Evolutionary conservation across 805 yeast genomes (phyloP).

Genomic region (Saccharomycopsis oosterbeekiorum): DNA sequence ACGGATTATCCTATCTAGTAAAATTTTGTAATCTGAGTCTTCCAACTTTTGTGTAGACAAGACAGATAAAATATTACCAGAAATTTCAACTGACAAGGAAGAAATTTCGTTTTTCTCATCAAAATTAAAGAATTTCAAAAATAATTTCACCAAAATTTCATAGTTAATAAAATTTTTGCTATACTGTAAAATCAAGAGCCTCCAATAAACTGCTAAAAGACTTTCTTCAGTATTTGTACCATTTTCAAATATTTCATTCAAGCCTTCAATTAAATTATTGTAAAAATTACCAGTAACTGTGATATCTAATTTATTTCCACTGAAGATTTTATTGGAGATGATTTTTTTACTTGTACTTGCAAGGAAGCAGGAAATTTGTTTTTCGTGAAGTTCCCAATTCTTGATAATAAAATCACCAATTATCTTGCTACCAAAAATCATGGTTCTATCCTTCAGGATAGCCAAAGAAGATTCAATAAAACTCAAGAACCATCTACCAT

Average conservation of each 20-base stretch:
- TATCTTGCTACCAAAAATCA: constrained; percentile 33
- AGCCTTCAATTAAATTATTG: constrained; percentile 7
- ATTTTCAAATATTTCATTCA: constrained; percentile 4
- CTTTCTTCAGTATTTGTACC: background rate
- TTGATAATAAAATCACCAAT: constrained; percentile 40
- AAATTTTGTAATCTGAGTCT: constrained; percentile 1
- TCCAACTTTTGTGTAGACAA: constrained; percentile 24
- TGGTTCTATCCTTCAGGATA: constrained; percentile 34
- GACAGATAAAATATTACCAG: constrained; percentile 32
- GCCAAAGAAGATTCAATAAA: constrained; percentile 39
- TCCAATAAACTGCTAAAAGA: constrained; percentile 42
- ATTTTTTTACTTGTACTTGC: constrained; percentile 27
- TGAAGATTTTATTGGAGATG: constrained; percentile 7
- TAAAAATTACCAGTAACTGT: constrained; percentile 19
- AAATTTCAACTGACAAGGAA: constrained; percentile 32
- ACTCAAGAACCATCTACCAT: constrained; percentile 34
- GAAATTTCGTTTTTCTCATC: background rate
- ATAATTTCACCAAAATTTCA: constrained; percentile 20
- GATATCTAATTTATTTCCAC: constrained; percentile 14
- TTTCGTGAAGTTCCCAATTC: constrained; percentile 30
- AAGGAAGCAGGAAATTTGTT: constrained; percentile 35
- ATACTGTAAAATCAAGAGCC: constrained; percentile 33
- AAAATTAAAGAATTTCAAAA: constrained; percentile 20
- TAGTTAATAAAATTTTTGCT: constrained; percentile 26
- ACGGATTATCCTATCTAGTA: constrained; percentile 18